These are phyloP conservation scores for Closterium sp. DNA, from an alignment of 139 green algal genomes.

Conservation along the genomic window DNA sequence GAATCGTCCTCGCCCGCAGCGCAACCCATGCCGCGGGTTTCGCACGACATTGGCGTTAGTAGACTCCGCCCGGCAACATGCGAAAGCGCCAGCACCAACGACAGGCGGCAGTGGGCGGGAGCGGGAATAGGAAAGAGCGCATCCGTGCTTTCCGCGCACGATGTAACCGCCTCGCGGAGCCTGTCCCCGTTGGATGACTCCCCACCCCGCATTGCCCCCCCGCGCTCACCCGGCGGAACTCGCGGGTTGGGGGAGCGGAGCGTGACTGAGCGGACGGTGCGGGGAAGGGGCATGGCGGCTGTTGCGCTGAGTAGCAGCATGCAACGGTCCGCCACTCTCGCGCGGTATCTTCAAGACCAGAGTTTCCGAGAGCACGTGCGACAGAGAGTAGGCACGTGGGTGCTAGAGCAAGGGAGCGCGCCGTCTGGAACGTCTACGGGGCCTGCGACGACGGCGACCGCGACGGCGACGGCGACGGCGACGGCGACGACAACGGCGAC, in stretches of 20 bases:
- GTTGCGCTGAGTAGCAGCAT: not conserved
- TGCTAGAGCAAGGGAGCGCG: not conserved
- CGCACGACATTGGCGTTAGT: not conserved
- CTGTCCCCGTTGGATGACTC: not conserved
- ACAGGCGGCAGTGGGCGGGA: not conserved
- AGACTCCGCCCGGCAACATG: not conserved
- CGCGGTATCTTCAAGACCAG: not conserved
- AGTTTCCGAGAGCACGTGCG: not conserved
- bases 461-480: not conserved
- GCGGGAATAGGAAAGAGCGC: not conserved
- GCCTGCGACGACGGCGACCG: not conserved
- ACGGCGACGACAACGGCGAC: not conserved
- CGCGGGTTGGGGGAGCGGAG: not conserved
- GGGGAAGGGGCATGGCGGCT: not conserved
- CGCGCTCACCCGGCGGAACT: not conserved
- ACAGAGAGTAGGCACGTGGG: not conserved
- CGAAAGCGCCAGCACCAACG: not conserved
- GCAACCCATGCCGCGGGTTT: not conserved
- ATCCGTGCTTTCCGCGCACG: not conserved
- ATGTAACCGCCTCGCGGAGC: not conserved
- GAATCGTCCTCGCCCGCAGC: not conserved
- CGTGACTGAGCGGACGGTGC: not conserved
- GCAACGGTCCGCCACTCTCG: not conserved
- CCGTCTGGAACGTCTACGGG: not conserved
- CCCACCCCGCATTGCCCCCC: not conserved